Conservation (phyloP, 495 filamentous ascomycete species). For the Clavariopsis aquatica region DNA sequence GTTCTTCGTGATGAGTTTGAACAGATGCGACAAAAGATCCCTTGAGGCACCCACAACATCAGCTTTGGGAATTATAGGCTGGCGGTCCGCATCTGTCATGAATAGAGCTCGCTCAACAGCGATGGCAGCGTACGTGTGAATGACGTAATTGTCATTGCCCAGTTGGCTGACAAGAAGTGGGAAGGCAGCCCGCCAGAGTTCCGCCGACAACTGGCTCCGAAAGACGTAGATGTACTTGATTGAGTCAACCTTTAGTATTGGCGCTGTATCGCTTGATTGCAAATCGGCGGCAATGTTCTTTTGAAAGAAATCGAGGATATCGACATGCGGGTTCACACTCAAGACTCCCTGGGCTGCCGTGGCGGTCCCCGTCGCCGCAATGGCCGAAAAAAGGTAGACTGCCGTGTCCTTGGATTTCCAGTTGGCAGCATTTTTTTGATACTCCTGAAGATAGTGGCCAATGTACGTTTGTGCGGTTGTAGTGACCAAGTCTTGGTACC, state of each 20-base stretch:
- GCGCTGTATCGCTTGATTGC: constrained; percentile 64
- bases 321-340: constrained; percentile 72
- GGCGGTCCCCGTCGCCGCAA: constrained; percentile 84
- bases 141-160: constrained; percentile 82
- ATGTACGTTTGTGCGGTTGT: constrained; percentile 79
- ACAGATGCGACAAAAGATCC: constrained; percentile 87
- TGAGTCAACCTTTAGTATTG: constrained; percentile 92
- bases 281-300: constrained; percentile 84
- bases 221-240: constrained; percentile 97
- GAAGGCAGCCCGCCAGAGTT: constrained; percentile 85
- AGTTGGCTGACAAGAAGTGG: constrained; percentile 88
- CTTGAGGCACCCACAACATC: constrained; percentile 78
- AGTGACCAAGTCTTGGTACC: constrained; percentile 82
- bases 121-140: constrained; percentile 96
- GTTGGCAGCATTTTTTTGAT: constrained; percentile 67
- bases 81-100: constrained; percentile 68
- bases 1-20: constrained; percentile 81
- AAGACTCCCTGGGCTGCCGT: constrained; percentile 85
- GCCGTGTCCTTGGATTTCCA: constrained; percentile 99
- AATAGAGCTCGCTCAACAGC: constrained; percentile 86
- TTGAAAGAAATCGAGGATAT: constrained; percentile 91
- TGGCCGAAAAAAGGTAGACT: constrained; percentile 89
- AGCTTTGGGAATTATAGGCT: constrained; percentile 70
- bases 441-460: constrained; percentile 70
- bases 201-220: constrained; percentile 82